These are phyloP conservation scores for Pulicaria dysenterica DNA, from an alignment of 129 eudicot species.

Conservation along the genomic window DNA sequence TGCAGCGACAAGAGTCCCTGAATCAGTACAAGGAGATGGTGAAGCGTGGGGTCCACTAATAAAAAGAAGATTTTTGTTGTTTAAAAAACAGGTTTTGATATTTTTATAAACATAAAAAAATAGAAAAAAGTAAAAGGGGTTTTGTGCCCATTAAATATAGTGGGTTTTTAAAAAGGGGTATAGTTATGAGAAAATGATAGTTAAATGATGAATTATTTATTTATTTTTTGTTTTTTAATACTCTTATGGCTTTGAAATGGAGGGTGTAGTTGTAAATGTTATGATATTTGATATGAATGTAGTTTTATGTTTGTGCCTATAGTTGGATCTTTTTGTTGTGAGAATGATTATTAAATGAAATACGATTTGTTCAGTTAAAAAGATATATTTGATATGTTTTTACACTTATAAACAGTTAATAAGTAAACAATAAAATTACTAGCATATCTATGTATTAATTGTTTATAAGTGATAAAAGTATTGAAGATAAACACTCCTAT, in stretches of 20 bases:
- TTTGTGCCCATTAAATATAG: constrained; percentile 24
- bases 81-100: constrained; percentile 7
- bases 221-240: background rate
- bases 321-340: background rate
- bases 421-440: too few species aligned
- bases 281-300: background rate
- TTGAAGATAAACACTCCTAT: too few species aligned
- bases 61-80: constrained; percentile 21
- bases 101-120: background rate
- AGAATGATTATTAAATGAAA: background rate
- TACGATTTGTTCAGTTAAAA: too few species aligned
- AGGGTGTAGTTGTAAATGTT: constrained; percentile 9
- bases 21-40: constrained; percentile 70
- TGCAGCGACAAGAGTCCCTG: constrained; percentile 83
- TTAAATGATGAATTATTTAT: constrained; percentile 19
- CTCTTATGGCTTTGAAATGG: background rate
- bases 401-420: too few species aligned
- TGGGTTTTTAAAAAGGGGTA: constrained; percentile 19
- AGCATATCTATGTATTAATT: too few species aligned
- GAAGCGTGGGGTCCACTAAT: constrained; percentile 51
- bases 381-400: too few species aligned
- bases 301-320: background rate
- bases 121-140: background rate
- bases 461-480: too few species aligned
- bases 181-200: constrained; percentile 29